phyloP scores from a whole-genome alignment of 2,329 filamentous ascomycete species.

The Penicillium sp. region DNA sequence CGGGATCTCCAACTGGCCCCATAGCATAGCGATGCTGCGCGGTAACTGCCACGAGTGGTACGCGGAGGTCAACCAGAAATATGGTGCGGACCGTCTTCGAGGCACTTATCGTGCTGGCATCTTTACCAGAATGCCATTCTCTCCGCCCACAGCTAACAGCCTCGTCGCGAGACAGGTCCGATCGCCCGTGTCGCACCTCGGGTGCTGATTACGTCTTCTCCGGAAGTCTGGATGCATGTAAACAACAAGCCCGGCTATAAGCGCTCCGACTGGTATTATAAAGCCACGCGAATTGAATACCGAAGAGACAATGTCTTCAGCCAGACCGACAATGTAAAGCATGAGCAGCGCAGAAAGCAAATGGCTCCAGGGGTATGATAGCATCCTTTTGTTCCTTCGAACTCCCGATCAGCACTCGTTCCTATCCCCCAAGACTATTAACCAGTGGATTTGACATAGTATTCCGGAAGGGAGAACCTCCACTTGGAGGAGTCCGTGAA shows the following conservation, averaged over 20 bases:
- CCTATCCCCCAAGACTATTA: neutral
- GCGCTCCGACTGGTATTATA: slow-evolving; percentile 29
- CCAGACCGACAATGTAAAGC: slow-evolving; percentile 27
- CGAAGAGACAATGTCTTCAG: slow-evolving; percentile 28
- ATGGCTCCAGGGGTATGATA: slow-evolving; percentile 30
- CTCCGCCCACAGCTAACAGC: slow-evolving; percentile 1
- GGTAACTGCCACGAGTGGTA: slow-evolving; percentile 30
- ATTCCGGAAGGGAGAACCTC: slow-evolving; percentile 62
- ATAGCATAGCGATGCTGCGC: slow-evolving; percentile 26
- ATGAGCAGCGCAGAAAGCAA: slow-evolving; percentile 27
- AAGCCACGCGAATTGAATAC: slow-evolving; percentile 25
- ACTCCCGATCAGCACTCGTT: neutral
- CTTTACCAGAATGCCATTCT: neutral
- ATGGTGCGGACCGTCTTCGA: slow-evolving; percentile 20
- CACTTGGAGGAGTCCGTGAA: slow-evolving; percentile 59
- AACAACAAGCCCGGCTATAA: slow-evolving; percentile 31
- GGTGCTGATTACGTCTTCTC: slow-evolving; percentile 27
- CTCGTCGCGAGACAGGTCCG: slow-evolving; percentile 16
- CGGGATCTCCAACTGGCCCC: slow-evolving; percentile 27
- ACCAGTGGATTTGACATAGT: slow-evolving; percentile 34
- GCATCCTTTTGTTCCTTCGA: neutral
- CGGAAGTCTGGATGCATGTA: slow-evolving; percentile 29
- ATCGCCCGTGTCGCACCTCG: slow-evolving; percentile 27
- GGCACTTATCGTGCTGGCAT: slow-evolving; percentile 2
- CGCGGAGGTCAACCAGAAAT: slow-evolving; percentile 25